Evolutionary conservation across 768 basidiomycete genomes (phyloP).

Genomic region (Rhizopogon rudus): DNA sequence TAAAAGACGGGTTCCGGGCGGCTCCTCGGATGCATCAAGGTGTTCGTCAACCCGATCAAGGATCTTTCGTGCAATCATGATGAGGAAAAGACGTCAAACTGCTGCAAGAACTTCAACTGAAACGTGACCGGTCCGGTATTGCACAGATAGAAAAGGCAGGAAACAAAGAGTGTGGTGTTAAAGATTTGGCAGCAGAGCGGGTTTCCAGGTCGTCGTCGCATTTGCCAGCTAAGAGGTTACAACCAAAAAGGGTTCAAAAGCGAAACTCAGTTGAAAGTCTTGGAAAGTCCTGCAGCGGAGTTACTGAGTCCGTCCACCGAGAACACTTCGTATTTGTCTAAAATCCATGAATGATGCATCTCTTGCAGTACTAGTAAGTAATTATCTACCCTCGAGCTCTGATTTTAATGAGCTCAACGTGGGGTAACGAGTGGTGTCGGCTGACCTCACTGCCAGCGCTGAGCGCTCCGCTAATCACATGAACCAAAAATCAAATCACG

Average conservation of each 20-base stretch:
- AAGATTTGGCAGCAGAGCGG: neutral
- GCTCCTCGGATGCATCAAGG: conserved; percentile 7
- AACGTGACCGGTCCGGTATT: too few relatives aligned
- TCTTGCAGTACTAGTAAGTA: neutral
- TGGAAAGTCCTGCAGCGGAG: too few relatives aligned
- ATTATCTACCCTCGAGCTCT: neutral
- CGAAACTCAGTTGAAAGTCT: too few relatives aligned
- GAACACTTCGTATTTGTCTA: too few relatives aligned
- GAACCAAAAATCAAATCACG: too few relatives aligned
- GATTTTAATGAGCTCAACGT: too few relatives aligned
- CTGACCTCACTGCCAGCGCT: too few relatives aligned
- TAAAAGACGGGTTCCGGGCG: conserved; percentile 1
- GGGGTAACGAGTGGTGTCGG: too few relatives aligned
- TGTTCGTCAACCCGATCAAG: conserved; percentile 21
- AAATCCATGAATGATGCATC: neutral
- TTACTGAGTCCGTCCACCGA: too few relatives aligned
- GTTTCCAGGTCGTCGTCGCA: conserved; percentile 1
- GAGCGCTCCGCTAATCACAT: too few relatives aligned
- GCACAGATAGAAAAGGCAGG: conserved; percentile 13
- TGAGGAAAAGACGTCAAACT: conserved; percentile 1
- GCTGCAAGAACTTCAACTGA: too few relatives aligned
- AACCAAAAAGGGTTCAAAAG: too few relatives aligned
- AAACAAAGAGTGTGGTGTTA: conserved; percentile 9
- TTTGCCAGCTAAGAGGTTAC: neutral
- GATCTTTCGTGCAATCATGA: conserved; percentile 24